Evolutionary conservation across 441 rosid genomes (phyloP).

Genomic region (Erysimum cheiri): DNA sequence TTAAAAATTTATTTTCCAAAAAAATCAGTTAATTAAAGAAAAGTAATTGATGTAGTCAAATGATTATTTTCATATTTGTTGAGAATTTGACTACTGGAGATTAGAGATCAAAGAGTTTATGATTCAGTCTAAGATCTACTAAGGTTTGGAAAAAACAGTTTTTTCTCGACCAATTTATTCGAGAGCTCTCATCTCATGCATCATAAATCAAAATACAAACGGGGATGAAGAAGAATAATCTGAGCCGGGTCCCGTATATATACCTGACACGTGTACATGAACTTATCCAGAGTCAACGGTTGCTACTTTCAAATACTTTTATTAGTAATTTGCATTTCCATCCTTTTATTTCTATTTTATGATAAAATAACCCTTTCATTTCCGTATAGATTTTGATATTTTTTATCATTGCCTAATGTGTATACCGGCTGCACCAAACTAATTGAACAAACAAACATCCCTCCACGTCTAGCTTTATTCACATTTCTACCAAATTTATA

Average conservation of each 20-base stretch:
- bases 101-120: not conserved
- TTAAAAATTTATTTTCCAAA: not conserved
- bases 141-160: not conserved
- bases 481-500: slow-evolving; percentile 10
- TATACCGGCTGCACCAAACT: slow-evolving; percentile 22
- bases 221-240: not conserved
- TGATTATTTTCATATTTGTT: not conserved
- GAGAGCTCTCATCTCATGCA: not conserved
- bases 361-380: not conserved
- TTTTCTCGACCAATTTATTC: not conserved
- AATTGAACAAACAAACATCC: slow-evolving; percentile 35
- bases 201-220: not conserved
- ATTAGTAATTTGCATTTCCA: slow-evolving; percentile 16
- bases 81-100: not conserved
- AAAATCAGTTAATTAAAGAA: not conserved
- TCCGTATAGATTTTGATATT: not conserved
- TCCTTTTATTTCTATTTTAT: not conserved
- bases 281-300: slow-evolving; percentile 23
- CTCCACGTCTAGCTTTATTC: slow-evolving; percentile 37
- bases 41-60: too few species aligned
- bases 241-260: not conserved
- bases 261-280: slow-evolving; percentile 12
- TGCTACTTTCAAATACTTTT: not conserved
- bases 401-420: not conserved
- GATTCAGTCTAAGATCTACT: not conserved